These are phyloP conservation scores for Phalaenopsis hybrid DNA, from an alignment of 116 monocot genomes.

Conservation along the genomic window DNA sequence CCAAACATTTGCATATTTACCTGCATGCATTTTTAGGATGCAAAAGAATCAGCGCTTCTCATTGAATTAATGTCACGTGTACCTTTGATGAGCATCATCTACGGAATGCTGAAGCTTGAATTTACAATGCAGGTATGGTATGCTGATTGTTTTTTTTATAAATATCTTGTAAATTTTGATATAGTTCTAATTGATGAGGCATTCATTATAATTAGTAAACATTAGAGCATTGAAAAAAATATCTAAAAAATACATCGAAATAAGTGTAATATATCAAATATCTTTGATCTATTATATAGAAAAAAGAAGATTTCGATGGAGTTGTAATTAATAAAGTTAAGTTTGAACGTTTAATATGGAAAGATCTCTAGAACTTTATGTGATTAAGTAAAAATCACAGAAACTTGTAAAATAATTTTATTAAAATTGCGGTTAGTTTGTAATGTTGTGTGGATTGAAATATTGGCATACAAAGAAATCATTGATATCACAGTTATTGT, in stretches of 20 bases:
- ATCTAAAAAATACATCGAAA: too few relatives aligned
- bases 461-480: too few relatives aligned
- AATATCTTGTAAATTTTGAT: neutral
- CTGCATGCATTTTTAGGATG: conserved; percentile 13
- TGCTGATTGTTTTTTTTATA: neutral
- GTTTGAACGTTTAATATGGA: neutral
- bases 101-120: conserved; percentile 53
- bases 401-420: neutral
- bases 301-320: too few relatives aligned
- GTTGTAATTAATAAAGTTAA: too few relatives aligned
- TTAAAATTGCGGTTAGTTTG: neutral
- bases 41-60: conserved; percentile 9
- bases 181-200: too few relatives aligned
- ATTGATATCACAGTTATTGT: too few relatives aligned
- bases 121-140: conserved; percentile 60
- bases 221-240: too few relatives aligned
- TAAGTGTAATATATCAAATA: too few relatives aligned
- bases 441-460: neutral
- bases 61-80: conserved; percentile 25
- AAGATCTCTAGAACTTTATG: neutral
- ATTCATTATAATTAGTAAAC: too few relatives aligned
- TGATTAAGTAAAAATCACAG: neutral
- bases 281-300: too few relatives aligned
- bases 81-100: conserved; percentile 35
- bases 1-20: neutral